Evolutionary conservation across 352 stramenopile genomes (phyloP).

Genomic region (Phytophthora vignae): DNA sequence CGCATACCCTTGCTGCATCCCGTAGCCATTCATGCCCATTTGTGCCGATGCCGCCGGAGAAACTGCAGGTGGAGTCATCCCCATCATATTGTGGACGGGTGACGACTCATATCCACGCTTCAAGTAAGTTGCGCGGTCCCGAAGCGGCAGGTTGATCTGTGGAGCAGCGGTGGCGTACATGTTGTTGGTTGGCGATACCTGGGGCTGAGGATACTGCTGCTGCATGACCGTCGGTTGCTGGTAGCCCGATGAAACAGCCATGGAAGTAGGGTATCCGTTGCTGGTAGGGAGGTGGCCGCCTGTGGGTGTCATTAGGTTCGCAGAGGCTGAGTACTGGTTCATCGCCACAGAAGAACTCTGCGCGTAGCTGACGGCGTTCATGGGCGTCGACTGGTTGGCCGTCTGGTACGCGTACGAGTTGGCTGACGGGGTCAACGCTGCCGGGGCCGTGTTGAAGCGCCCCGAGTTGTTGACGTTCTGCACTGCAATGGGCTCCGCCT

Average conservation of each 20-base stretch:
- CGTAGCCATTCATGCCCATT: conserved; percentile 38
- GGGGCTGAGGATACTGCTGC: conserved; percentile 48
- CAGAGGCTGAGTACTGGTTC: conserved; percentile 34
- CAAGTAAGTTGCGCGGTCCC: conserved; percentile 63
- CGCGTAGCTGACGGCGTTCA: conserved; percentile 29
- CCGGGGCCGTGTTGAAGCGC: conserved; percentile 21
- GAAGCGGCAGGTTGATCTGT: conserved; percentile 72
- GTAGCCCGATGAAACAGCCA: conserved; percentile 31
- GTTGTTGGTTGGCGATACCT: conserved; percentile 45
- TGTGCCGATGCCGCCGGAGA: conserved; percentile 31
- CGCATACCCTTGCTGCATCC: conserved; percentile 43
- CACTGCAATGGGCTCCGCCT: conserved; percentile 29
- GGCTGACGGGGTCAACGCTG: conserved; percentile 19
- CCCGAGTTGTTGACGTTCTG: conserved; percentile 26
- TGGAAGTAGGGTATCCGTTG: conserved; percentile 36
- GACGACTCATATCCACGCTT: conserved; percentile 53
- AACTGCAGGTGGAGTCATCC: conserved; percentile 37
- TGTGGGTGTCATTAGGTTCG: conserved; percentile 25
- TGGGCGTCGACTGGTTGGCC: conserved; percentile 21
- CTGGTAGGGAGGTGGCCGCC: conserved; percentile 22
- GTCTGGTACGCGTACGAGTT: conserved; percentile 49
- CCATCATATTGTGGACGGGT: conserved; percentile 40
- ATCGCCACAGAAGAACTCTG: conserved; percentile 47
- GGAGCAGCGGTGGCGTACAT: conserved; percentile 37
- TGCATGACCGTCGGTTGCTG: conserved; percentile 31